Base-by-base conservation (phyloP, 345 rosid genomes). In the Lumnitzera racemosa region DNA sequence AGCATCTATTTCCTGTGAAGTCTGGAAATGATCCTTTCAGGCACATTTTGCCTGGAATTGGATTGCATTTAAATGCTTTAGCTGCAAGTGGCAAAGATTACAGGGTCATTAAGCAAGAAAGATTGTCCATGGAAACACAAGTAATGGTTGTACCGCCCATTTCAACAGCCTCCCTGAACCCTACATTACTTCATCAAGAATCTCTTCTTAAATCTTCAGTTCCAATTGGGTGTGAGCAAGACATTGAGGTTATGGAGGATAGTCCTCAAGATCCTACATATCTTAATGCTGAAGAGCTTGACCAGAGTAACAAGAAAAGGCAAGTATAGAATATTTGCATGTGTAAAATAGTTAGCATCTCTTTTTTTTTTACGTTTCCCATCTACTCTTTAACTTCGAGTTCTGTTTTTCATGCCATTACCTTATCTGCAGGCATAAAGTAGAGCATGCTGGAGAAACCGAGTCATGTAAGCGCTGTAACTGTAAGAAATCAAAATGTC, bases 401-500 rank as follows among this genome's bases (percentile, higher is more conserved):
- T 55, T 63, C 75, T 55, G 75, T 75, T 43, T 59, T 76, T 65
- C 59, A 66, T 20, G 77, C 80, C 52, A 71, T 67, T 17, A 54
- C 65, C 23, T 27, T 55, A 27, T 49, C 14, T 59, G 47, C 82
- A 92, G 96, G 80, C 85, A 77, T 48, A 82, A 78, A 80, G 16
- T 74, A 63, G 96, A 84, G 77, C 62, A 60, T 64, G 74, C 58
- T 17, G 97, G 87, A 64, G 99, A 94, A 73, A 62, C 70, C 3
- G 99, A 88, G 62, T 67, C 81, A 15, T 94, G 99, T 70, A 94
- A 94, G 78, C 84, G 98, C 41, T 92, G 98, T 66, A 92, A 92
- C 81, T 92, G 98, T 72, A 92, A 92, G 73, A 92, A 92, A 59
- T 89, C 98, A 15, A 92, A 85, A 82, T 92, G 98, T 65, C 74